These are phyloP conservation scores for Ophiognomonia clavigignenti-juglandacearum DNA, from an alignment of 2,329 filamentous ascomycete genomes.

Conservation along the genomic window DNA sequence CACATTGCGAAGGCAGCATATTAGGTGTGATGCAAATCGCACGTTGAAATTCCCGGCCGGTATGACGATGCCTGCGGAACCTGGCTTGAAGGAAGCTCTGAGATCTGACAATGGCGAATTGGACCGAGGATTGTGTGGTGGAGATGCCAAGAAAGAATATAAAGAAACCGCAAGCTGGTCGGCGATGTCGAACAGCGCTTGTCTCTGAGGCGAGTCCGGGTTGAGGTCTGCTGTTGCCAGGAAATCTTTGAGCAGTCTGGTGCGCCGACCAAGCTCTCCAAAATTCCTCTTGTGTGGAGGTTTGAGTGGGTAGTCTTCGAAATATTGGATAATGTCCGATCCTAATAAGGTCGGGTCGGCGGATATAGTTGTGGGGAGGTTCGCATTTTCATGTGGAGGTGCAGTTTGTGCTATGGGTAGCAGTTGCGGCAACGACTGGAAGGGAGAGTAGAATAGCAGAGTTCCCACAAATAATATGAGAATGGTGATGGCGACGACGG, in stretches of 20 bases:
- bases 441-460: not conserved
- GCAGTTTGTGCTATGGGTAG: not conserved
- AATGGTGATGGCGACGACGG: not conserved
- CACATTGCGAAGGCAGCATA: constrained; percentile 26
- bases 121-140: not conserved
- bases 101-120: constrained; percentile 10
- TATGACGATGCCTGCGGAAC: constrained; percentile 31
- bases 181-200: constrained; percentile 8
- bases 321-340: constrained; percentile 16
- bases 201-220: not conserved
- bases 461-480: not conserved
- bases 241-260: constrained; percentile 20
- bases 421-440: not conserved
- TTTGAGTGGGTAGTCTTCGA: constrained; percentile 24
- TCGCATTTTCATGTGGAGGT: not conserved
- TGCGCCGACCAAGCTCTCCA: constrained; percentile 27
- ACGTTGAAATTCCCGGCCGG: constrained; percentile 26
- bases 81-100: constrained; percentile 16
- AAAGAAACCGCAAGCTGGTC: constrained; percentile 18
- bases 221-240: constrained; percentile 15
- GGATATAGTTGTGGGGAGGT: not conserved
- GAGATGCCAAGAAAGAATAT: constrained; percentile 23
- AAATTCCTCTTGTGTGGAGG: constrained; percentile 27
- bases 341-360: not conserved
- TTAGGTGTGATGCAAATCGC: constrained; percentile 30